phyloP scores from a whole-genome alignment of 768 basidiomycete species.

The Trametes gibbosa region DNA sequence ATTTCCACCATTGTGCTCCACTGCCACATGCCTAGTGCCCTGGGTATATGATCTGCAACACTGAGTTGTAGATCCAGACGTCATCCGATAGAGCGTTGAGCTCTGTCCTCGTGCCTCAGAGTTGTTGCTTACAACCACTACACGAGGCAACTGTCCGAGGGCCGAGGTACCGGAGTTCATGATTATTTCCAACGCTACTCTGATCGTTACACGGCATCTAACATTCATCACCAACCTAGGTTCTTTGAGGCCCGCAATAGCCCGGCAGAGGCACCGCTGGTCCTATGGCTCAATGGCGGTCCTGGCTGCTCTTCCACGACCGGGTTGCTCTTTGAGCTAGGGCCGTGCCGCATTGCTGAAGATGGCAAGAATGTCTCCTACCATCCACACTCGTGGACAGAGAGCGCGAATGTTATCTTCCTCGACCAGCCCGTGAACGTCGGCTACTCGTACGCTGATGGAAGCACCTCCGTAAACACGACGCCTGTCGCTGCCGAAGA shows the following conservation, averaged over 20 bases:
- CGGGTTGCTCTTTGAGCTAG: constrained; percentile 89
- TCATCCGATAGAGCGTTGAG: no score
- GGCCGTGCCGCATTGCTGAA: constrained; percentile 76
- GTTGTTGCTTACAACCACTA: no score
- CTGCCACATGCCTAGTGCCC: no score
- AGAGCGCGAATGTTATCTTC: constrained; percentile 73
- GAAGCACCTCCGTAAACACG: constrained; percentile 70
- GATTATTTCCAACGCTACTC: no score
- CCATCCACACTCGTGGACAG: constrained; percentile 88
- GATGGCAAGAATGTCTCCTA: constrained; percentile 64
- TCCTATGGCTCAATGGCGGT: constrained; percentile 90
- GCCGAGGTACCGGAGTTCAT: no score
- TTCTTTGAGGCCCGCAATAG: constrained; percentile 83
- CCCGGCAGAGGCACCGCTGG: constrained; percentile 75
- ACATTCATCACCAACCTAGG: constrained; percentile 40
- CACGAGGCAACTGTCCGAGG: no score
- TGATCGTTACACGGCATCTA: no score
- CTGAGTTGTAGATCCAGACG: no score
- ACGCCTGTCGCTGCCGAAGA: constrained; percentile 88
- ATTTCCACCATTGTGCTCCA: no score
- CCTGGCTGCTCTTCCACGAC: constrained; percentile 45
- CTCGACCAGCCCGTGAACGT: constrained; percentile 83
- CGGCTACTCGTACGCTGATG: constrained; percentile 83
- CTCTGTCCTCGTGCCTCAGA: no score
- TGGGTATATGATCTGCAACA: no score